phyloP scores from a whole-genome alignment of 495 filamentous ascomycete species.

The Aspergillus panamensis region DNA sequence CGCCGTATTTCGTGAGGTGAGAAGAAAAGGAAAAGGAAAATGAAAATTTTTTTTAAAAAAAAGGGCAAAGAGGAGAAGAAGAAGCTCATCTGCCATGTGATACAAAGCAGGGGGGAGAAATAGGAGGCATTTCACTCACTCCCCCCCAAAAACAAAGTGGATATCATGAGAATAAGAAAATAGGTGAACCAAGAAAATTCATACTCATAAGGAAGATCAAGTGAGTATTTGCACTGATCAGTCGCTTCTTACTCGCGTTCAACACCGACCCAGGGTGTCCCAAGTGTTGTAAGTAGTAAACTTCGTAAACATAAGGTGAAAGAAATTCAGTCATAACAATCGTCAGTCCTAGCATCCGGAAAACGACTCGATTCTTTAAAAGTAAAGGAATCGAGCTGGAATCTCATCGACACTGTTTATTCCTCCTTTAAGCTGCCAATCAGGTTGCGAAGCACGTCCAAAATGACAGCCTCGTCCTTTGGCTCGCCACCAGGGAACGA shows the following conservation, averaged over 20 bases:
- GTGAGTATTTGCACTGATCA: neutral
- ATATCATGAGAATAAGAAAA: conserved; percentile 24
- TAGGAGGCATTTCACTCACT: neutral
- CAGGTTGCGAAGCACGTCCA: conserved; percentile 42
- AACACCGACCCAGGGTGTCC: conserved; percentile 13
- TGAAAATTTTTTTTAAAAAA: conserved; percentile 1
- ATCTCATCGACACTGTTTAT: conserved; percentile 11
- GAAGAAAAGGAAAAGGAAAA: conserved; percentile 2
- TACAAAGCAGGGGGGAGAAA: conserved; percentile 8
- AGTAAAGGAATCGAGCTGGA: neutral
- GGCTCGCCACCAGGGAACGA: conserved; percentile 49
- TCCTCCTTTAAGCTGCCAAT: conserved; percentile 42
- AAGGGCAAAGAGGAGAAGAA: neutral
- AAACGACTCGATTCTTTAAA: neutral
- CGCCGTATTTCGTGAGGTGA: conserved; percentile 1
- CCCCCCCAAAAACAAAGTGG: conserved; percentile 25
- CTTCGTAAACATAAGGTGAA: conserved; percentile 20
- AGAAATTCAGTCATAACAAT: conserved; percentile 19
- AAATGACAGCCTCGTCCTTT: conserved; percentile 45
- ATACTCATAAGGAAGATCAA: conserved; percentile 20
- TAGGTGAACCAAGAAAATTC: conserved; percentile 15
- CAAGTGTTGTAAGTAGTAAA: conserved; percentile 16
- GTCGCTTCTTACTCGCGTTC: neutral
- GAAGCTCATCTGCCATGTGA: neutral
- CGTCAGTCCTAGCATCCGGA: conserved; percentile 10